Base-by-base conservation (phyloP, 2,329 filamentous ascomycete genomes). In the Exserohilum rostratum region DNA sequence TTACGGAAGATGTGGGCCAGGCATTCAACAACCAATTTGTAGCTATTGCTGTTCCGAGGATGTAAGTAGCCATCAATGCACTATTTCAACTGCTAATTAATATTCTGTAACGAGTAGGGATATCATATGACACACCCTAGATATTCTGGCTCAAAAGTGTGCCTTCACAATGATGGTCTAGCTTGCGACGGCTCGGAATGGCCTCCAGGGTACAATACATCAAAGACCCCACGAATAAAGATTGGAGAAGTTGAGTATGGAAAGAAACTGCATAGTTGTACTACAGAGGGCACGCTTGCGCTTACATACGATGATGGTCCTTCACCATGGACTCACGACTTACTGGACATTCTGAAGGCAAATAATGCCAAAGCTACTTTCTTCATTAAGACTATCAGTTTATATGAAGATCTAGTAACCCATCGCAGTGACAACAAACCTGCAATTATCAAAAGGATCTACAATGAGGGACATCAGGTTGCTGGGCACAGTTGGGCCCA, bases 221-320 rank as follows among this genome's bases (percentile, higher is more conserved):
- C 29, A 12, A 29, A n/a, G 15, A 40, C 30, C 7, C 22, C 44
- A 5, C 37, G 44, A 12, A 29, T 29, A 13, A 42, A 30, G 15
- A 20, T 52, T 10, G 50, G 35, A 2, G 27, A 15, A 6, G 13
- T 47, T 35, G 43, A 35, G 6, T 52, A 42, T 7, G 43, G 44
- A 11, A 33, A 46, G 13, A 30, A 9, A 4, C 13, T 52, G 3
- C n/a, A 12, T 1, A 35, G 61, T 30, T 77, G 75, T 43, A 61
- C 58, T 1, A 60, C 67, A 4, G 49, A 58, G 0, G 68, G 70
- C 13, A 67, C 70, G n/a, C 67, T 84, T 3, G 80, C 82, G 0
- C 75, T 84, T n/a, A 81, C 82, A 1, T 83, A 81, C 57, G 82
- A 84, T 50, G 82, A 84, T 48, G 82, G 82, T 0, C 82, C 82